Percentiles rank a stretch among this genome's conserved stretches.
Conservation (phyloP, 164 flowering plant species). For the Macadamia tetraphylla region DNA sequence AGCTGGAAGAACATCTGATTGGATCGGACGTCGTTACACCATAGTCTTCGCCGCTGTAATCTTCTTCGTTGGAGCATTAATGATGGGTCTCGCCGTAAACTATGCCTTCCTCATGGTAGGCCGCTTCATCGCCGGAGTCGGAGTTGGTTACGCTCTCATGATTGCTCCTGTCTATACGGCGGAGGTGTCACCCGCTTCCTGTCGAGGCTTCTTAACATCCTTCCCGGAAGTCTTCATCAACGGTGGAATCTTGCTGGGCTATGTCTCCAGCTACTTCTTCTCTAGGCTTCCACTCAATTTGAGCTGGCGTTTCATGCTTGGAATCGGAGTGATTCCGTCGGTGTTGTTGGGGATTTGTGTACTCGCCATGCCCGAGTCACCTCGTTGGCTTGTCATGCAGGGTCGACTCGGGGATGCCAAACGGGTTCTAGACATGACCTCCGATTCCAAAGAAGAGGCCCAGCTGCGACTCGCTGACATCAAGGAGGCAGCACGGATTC, state of each 20-base stretch:
- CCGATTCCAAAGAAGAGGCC: conserved; percentile 16
- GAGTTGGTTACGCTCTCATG: conserved; percentile 42
- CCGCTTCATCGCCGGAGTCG: conserved; percentile 50
- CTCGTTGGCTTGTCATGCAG: conserved; percentile 25
- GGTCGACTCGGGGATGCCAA: conserved; percentile 22
- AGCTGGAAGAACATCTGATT: conserved; percentile 54
- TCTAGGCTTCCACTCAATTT: conserved; percentile 3
- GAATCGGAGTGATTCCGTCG: conserved; percentile 17
- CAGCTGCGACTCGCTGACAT: conserved; percentile 13
- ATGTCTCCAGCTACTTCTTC: conserved; percentile 19
- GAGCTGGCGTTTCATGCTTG: conserved; percentile 28
- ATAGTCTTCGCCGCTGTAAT: conserved; percentile 38
- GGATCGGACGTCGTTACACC: conserved; percentile 52
- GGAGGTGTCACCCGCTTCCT: conserved; percentile 42
- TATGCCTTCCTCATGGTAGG: conserved; percentile 49
- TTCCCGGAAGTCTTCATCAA: conserved; percentile 51
- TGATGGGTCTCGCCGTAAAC: conserved; percentile 44
- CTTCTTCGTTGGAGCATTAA: conserved; percentile 39
- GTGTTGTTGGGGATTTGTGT: conserved; percentile 10
- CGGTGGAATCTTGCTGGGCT: conserved; percentile 25
- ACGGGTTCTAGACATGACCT: conserved; percentile 9
- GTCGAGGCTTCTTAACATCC: conserved; percentile 47
- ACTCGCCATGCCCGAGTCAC: conserved; percentile 23
- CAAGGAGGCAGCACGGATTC: conserved; percentile 19
- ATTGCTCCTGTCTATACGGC: conserved; percentile 53